phyloP scores from a whole-genome alignment of 2,329 filamentous ascomycete genomes.

The Botrytis sinoallii region DNA sequence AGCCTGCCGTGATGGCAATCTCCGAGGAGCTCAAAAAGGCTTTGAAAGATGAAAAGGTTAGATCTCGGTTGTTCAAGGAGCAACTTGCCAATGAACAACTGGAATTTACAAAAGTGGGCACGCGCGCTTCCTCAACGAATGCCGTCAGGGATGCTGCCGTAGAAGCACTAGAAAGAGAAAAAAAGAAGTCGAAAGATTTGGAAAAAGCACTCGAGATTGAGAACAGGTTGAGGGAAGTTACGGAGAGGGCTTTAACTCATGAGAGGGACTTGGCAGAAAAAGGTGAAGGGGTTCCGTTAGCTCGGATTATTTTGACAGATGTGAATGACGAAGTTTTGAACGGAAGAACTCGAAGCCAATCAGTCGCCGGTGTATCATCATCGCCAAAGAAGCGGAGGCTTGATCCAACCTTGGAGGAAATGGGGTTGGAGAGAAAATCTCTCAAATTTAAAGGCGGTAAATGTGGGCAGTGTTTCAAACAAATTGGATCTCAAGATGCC shows the following conservation, averaged over 20 bases:
- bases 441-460: neutral
- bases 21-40: neutral
- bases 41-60: neutral
- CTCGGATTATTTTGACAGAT: neutral
- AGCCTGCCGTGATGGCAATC: neutral
- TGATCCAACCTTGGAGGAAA: neutral
- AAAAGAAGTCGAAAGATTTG: neutral
- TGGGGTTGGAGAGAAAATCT: neutral
- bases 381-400: neutral
- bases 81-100: neutral
- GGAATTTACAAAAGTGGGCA: neutral
- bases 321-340: neutral
- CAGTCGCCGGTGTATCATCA: neutral
- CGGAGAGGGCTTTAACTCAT: neutral
- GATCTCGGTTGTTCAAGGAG: neutral
- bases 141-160: neutral
- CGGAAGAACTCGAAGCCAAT: neutral
- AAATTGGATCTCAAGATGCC: neutral
- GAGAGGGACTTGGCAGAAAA: neutral
- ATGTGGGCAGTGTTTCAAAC: neutral
- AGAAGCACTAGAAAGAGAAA: neutral
- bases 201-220: neutral
- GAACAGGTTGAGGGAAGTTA: neutral
- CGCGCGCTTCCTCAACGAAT: neutral
- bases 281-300: neutral